These are phyloP conservation scores for Candida jianshihensis DNA, from an alignment of 805 yeast species.

Conservation along the genomic window DNA sequence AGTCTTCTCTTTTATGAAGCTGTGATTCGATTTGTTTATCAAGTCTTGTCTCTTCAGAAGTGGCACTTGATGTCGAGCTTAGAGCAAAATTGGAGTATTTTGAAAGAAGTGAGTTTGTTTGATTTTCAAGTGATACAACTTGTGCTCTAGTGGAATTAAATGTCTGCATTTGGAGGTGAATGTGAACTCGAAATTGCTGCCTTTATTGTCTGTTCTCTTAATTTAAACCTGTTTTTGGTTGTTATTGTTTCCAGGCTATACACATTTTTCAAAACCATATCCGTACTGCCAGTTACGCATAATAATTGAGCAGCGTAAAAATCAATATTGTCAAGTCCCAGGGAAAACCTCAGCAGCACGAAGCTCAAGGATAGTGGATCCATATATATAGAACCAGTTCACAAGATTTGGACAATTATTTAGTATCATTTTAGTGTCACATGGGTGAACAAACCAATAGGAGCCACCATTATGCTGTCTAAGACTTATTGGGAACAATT, in stretches of 20 bases:
- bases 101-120: slow-evolving; percentile 48
- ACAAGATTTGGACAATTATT: slow-evolving; percentile 19
- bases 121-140: slow-evolving; percentile 63
- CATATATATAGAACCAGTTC: slow-evolving; percentile 24
- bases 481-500: slow-evolving; percentile 5
- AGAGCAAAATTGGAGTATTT: slow-evolving; percentile 49
- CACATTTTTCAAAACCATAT: too few relatives aligned
- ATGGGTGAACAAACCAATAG: slow-evolving; percentile 34
- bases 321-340: too few relatives aligned
- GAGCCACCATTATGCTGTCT: slow-evolving; percentile 3
- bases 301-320: too few relatives aligned
- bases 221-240: too few relatives aligned
- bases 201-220: too few relatives aligned
- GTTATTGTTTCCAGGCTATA: too few relatives aligned
- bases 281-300: too few relatives aligned
- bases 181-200: too few relatives aligned
- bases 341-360: slow-evolving; percentile 1
- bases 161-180: slow-evolving; percentile 33
- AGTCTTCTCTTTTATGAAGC: slow-evolving; percentile 47
- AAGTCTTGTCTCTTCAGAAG: slow-evolving; percentile 39
- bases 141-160: slow-evolving; percentile 66
- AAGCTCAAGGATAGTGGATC: slow-evolving; percentile 1
- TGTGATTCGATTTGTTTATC: slow-evolving; percentile 43
- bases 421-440: slow-evolving; percentile 28
- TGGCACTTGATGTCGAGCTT: slow-evolving; percentile 40